Conservation (phyloP, 495 filamentous ascomycete species). For the Annulohypoxylon nitens region DNA sequence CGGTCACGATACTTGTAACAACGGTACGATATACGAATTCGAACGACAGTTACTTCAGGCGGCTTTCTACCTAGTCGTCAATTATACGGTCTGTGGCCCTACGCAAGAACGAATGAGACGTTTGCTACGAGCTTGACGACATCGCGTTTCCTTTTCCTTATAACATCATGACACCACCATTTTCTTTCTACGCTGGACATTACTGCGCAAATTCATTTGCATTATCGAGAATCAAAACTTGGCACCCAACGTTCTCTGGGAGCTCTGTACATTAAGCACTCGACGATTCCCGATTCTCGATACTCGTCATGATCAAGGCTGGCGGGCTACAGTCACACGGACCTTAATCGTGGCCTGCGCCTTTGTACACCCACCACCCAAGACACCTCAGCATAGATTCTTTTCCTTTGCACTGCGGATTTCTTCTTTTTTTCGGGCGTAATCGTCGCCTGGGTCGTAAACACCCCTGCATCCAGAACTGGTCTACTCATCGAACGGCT, state of each 20-base stretch:
- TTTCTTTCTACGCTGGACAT: conserved; percentile 39
- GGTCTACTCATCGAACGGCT: background rate
- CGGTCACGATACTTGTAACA: conserved; percentile 47
- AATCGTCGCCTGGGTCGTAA: background rate
- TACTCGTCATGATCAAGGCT: conserved; percentile 24
- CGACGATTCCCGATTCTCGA: conserved; percentile 41
- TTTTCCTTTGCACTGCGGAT: conserved; percentile 27
- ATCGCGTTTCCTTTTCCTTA: conserved; percentile 40
- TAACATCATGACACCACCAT: conserved; percentile 16
- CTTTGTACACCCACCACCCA: conserved; percentile 41
- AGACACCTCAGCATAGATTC: conserved; percentile 45
- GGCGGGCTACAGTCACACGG: conserved; percentile 21
- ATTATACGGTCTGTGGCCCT: conserved; percentile 36
- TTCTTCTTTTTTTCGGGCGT: conserved; percentile 35
- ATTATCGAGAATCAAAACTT: conserved; percentile 31
- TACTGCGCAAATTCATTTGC: conserved; percentile 24
- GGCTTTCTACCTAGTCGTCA: conserved; percentile 40
- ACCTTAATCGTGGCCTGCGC: conserved; percentile 33
- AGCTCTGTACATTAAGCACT: conserved; percentile 50
- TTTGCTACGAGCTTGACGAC: conserved; percentile 52
- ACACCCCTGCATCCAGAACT: conserved; percentile 11
- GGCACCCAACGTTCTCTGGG: conserved; percentile 36
- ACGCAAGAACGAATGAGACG: conserved; percentile 49
- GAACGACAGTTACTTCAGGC: conserved; percentile 40
- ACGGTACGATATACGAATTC: conserved; percentile 53